Conservation (phyloP, 345 rosid genomes). For the Gossypium australe region DNA sequence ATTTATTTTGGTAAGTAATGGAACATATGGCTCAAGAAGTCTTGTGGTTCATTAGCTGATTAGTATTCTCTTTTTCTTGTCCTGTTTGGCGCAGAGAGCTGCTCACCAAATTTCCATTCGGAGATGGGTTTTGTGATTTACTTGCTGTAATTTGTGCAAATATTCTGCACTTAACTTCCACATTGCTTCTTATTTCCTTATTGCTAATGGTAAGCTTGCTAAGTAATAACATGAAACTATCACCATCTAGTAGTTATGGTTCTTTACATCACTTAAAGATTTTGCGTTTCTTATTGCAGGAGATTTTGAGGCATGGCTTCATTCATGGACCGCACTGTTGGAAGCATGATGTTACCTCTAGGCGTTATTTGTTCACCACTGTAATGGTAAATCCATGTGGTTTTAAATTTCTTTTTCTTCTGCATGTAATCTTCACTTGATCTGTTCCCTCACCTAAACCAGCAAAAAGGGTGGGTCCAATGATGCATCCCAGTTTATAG, state of each 20-base stretch:
- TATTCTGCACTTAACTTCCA: not conserved
- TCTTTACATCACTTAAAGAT: not conserved
- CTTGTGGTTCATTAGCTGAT: not conserved
- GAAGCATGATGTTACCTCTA: slow-evolving; percentile 72
- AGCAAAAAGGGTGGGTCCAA: not conserved
- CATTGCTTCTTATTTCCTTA: not conserved
- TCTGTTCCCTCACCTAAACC: not conserved
- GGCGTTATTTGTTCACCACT: slow-evolving; percentile 76
- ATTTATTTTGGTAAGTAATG: not conserved
- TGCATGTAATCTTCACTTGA: not conserved
- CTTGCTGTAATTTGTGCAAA: not conserved
- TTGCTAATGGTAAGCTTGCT: not conserved
- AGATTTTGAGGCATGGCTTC: slow-evolving; percentile 86
- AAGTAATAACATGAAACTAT: not conserved
- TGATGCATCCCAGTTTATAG: not conserved
- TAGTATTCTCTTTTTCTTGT: slow-evolving; percentile 1
- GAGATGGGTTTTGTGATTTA: slow-evolving; percentile 43
- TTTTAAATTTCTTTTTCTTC: not conserved
- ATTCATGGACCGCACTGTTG: slow-evolving; percentile 83
- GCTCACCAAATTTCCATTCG: slow-evolving; percentile 85
- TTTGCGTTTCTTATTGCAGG: slow-evolving; percentile 37
- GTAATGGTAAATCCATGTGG: slow-evolving; percentile 56
- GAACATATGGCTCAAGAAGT: not conserved
- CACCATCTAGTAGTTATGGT: not conserved
- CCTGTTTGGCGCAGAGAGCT: slow-evolving; percentile 60